A percentile compares a stretch with the other conserved stretches of the same genome.
These are phyloP conservation scores for Syncephalastrum sp. DNA, from an alignment of 371 early-diverging fungal species.

Conservation along the genomic window DNA sequence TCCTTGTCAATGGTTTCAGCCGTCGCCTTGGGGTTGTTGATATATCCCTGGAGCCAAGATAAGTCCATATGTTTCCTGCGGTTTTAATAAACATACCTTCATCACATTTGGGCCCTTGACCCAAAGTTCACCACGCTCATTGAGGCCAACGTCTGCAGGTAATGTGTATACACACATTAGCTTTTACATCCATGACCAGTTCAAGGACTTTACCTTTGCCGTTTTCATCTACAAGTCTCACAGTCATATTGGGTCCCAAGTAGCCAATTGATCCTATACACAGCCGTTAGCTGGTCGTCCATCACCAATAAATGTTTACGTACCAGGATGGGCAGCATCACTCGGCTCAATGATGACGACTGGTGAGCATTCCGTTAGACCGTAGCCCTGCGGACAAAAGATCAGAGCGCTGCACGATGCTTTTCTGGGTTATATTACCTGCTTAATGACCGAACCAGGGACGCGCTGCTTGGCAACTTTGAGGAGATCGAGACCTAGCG, in stretches of 20 bases:
- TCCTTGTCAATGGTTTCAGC: slow-evolving; percentile 55
- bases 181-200: slow-evolving; percentile 35
- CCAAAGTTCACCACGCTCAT: slow-evolving; percentile 71
- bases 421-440: background rate
- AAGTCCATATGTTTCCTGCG: slow-evolving; percentile 20
- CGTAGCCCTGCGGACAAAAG: slow-evolving; percentile 35
- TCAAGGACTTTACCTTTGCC: slow-evolving; percentile 34
- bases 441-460: slow-evolving; percentile 36
- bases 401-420: too few relatives aligned
- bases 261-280: slow-evolving; percentile 66
- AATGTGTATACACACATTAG: slow-evolving; percentile 15
- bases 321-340: slow-evolving; percentile 16
- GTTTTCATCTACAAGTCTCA: slow-evolving; percentile 65
- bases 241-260: slow-evolving; percentile 66
- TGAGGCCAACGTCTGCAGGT: slow-evolving; percentile 45
- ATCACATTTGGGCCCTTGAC: slow-evolving; percentile 69
- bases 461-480: slow-evolving; percentile 38
- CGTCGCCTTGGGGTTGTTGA: slow-evolving; percentile 69
- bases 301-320: background rate
- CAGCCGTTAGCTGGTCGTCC: slow-evolving; percentile 20
- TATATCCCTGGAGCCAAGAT: slow-evolving; percentile 58
- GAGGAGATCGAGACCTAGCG: slow-evolving; percentile 62
- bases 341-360: slow-evolving; percentile 17
- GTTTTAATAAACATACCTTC: background rate
- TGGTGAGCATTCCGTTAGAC: slow-evolving; percentile 65